Conservation (phyloP, 495 filamentous ascomycete genomes). For the Hyphodiscus hymeniophilus region DNA sequence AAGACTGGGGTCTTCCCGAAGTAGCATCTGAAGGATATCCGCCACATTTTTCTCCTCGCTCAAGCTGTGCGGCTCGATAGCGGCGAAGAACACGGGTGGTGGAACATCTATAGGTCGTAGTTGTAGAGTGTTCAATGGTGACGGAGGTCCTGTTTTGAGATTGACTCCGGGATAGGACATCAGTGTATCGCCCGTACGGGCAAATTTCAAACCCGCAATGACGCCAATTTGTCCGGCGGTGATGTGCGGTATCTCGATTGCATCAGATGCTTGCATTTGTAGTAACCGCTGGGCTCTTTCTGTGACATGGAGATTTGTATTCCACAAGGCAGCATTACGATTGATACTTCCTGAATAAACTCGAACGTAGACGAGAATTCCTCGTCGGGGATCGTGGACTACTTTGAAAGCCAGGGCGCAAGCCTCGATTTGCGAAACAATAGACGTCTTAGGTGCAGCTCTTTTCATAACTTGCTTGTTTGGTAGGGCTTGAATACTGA, state of each 20-base stretch:
- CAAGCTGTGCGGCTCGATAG: constrained; percentile 76
- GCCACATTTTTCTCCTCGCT: constrained; percentile 70
- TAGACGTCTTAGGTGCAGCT: constrained; percentile 11
- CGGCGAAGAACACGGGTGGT: constrained; percentile 91
- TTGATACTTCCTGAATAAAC: constrained; percentile 81
- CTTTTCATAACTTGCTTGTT: constrained; percentile 23
- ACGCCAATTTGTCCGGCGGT: constrained; percentile 91
- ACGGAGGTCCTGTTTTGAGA: constrained; percentile 53
- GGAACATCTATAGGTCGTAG: constrained; percentile 84
- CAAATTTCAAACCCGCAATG: constrained; percentile 79
- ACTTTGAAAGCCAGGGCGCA: constrained; percentile 96
- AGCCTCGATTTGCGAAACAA: constrained; percentile 52
- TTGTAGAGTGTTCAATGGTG: constrained; percentile 64
- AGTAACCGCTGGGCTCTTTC: constrained; percentile 77
- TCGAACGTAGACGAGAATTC: constrained; percentile 84
- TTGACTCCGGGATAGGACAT: constrained; percentile 59
- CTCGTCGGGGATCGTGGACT: constrained; percentile 76
- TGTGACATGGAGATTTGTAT: constrained; percentile 74
- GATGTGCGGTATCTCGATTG: constrained; percentile 74
- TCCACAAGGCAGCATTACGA: constrained; percentile 69
- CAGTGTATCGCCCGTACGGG: constrained; percentile 89
- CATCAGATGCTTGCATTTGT: constrained; percentile 87
- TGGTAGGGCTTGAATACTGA: constrained; percentile 25
- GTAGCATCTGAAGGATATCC: constrained; percentile 63
- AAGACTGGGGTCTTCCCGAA: constrained; percentile 93